These are phyloP conservation scores for Lichina pygmaea DNA, from an alignment of 495 filamentous ascomycete genomes.

Conservation along the genomic window DNA sequence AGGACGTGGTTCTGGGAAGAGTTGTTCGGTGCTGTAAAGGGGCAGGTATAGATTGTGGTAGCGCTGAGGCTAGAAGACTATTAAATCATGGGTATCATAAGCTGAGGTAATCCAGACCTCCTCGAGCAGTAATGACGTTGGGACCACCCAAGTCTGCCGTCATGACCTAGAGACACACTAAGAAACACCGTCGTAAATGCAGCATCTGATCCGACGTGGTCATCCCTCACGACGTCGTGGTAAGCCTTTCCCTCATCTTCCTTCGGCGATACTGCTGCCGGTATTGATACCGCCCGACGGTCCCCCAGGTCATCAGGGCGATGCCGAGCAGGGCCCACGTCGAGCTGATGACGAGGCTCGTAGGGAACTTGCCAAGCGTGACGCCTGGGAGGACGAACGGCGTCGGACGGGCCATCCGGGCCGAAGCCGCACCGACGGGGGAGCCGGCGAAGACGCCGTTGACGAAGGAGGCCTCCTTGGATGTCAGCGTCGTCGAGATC, in stretches of 20 bases:
- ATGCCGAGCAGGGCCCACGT: constrained; percentile 30
- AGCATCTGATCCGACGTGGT: too few species aligned
- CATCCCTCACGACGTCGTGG: too few species aligned
- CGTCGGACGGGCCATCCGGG: constrained; percentile 7
- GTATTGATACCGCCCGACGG: constrained; percentile 32
- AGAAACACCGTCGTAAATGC: too few species aligned
- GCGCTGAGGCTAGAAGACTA: too few species aligned
- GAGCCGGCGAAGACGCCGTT: constrained; percentile 32
- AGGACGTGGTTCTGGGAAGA: too few species aligned
- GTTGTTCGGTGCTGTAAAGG: too few species aligned
- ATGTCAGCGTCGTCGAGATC: constrained; percentile 32
- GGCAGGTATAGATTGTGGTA: too few species aligned
- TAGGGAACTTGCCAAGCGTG: constrained; percentile 36
- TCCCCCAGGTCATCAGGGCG: constrained; percentile 30
- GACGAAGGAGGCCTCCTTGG: constrained; percentile 40
- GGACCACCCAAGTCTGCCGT: too few species aligned
- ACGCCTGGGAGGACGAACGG: constrained; percentile 37
- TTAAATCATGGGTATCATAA: too few species aligned
- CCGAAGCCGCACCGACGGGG: constrained; percentile 15
- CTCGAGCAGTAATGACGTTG: too few species aligned
- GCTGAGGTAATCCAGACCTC: too few species aligned
- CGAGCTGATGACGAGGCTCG: constrained; percentile 36
- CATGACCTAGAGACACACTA: too few species aligned
- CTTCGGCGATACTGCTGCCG: constrained; percentile 30
- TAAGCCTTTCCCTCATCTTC: constrained; percentile 9